Percentiles rank a stretch among this genome's conserved stretches.
Evolutionary conservation across 495 filamentous ascomycete species (phyloP).

Genomic region (Lasiosphaeris hirsuta): DNA sequence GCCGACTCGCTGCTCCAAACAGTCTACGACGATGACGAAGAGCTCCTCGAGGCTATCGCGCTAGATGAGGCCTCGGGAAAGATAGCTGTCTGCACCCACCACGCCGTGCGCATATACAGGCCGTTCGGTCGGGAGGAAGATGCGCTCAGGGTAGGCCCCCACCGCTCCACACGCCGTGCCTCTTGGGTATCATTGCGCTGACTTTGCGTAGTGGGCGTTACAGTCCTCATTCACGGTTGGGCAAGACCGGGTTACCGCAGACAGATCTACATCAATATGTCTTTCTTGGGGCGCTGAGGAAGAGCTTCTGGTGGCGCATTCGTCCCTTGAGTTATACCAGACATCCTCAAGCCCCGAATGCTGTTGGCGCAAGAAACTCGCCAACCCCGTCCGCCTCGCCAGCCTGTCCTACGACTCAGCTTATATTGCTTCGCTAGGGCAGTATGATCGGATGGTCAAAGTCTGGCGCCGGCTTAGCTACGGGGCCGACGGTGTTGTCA

Average conservation of each 20-base stretch:
- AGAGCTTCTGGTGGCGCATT: constrained; percentile 76
- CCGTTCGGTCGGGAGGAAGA: constrained; percentile 69
- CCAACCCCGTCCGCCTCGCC: constrained; percentile 71
- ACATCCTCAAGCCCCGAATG: constrained; percentile 47
- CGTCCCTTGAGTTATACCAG: constrained; percentile 67
- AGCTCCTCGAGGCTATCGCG: constrained; percentile 65
- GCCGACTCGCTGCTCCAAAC: constrained; percentile 80
- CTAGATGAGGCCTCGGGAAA: constrained; percentile 81
- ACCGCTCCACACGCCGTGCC: constrained; percentile 36
- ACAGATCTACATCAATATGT: constrained; percentile 44
- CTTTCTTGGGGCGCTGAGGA: constrained; percentile 84
- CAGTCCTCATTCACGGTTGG: constrained; percentile 42
- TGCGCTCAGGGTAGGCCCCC: constrained; percentile 56
- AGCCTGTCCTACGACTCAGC: constrained; percentile 80
- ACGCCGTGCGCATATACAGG: constrained; percentile 71
- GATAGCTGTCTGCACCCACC: constrained; percentile 68
- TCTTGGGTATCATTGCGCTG: constrained; percentile 32
- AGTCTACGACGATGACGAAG: constrained; percentile 77
- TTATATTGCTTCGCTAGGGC: constrained; percentile 77
- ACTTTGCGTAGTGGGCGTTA: constrained; percentile 47
- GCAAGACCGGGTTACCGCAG: constrained; percentile 20
- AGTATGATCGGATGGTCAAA: constrained; percentile 81
- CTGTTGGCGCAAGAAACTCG: constrained; percentile 72
- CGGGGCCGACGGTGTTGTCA: constrained; percentile 75
- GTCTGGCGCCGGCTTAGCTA: constrained; percentile 90